Conservation (phyloP, 2,329 filamentous ascomycete genomes). For the Xylaria sp. region DNA sequence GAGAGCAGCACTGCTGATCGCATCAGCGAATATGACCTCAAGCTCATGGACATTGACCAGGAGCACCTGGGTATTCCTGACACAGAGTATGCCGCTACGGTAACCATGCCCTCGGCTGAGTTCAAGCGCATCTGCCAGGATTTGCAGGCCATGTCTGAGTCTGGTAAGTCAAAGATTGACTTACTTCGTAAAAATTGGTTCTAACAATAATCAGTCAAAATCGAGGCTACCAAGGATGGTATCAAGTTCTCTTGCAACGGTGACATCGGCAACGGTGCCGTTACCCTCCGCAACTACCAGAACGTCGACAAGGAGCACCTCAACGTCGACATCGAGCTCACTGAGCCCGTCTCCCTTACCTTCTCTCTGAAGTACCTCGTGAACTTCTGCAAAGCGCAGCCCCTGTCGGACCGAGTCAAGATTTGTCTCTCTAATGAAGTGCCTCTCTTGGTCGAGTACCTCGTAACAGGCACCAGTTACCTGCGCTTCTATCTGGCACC, state of each 20-base stretch:
- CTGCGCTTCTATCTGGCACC: slow-evolving; percentile 96
- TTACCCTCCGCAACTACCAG: slow-evolving; percentile 83
- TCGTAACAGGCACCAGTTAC: slow-evolving; percentile 73
- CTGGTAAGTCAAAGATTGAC: slow-evolving; percentile 57
- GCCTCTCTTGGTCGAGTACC: slow-evolving; percentile 91
- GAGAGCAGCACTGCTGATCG: slow-evolving; percentile 85
- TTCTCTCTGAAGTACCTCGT: slow-evolving; percentile 99
- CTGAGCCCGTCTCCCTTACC: slow-evolving; percentile 86
- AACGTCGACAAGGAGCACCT: slow-evolving; percentile 83
- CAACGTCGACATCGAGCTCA: slow-evolving; percentile 83
- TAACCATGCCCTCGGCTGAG: slow-evolving; percentile 81
- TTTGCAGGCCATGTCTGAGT: slow-evolving; percentile 87
- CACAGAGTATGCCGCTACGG: slow-evolving; percentile 93
- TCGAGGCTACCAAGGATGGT: slow-evolving; percentile 94
- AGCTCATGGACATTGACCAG: slow-evolving; percentile 99
- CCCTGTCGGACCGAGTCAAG: slow-evolving; percentile 75
- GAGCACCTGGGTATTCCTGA: slow-evolving; percentile 98
- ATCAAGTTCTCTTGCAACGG: slow-evolving; percentile 91
- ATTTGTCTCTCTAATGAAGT: slow-evolving; percentile 95
- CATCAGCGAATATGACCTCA: slow-evolving; percentile 98
- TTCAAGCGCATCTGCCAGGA: slow-evolving; percentile 95
- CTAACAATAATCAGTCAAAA: slow-evolving; percentile 59
- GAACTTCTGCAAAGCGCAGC: slow-evolving; percentile 98
- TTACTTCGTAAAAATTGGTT: neutral
- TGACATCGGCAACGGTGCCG: slow-evolving; percentile 92